Evolutionary conservation across 2,329 filamentous ascomycete genomes (phyloP), one percentile per base, ranked within the genome.

Genomic region (Chaetomium globosum): DNA sequence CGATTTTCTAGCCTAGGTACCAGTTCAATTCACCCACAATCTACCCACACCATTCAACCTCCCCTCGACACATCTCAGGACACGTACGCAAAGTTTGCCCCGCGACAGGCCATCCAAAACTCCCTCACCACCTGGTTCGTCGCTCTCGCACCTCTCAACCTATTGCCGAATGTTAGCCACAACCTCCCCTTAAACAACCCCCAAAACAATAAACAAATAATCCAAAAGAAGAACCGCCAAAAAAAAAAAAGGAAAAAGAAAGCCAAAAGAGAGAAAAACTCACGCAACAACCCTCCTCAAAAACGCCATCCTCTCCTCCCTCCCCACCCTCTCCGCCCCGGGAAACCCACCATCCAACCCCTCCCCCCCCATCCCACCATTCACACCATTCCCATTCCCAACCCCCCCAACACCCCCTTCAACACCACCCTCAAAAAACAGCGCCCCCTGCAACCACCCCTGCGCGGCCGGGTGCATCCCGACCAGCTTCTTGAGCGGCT

Each of bases 61-160:
- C 48, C 4, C 36, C 39, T 43, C 39, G 16, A 43, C 16, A 19
- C n/a, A 30, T 26, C 75, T 71, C 16, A 87, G 53, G 85, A 87
- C 57, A 80, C 82, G 75, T 88, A 89, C 9, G 85, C 80, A 75
- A 87, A 89, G 71, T 80, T 86, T 0, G 82, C 82, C 7, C 85
- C 85, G 67, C 89, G 81, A 67, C 87, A 88, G 2, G 83, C 81
- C n/a, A 91, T 77, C 87, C 89, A 93, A 73, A 92, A 92, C 33
- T 91, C 88, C 65, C 85, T 83, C 3, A 91, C 85, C 0, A 90
- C 81, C 62, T 87, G 83, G 68, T 88, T 90, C 3, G 89, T 91
- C 58, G 82, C 78, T 68, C 84, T 82, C 1, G 84, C 80, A 8
- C 90, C 89, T 48, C 90, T 81, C 39, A 91, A 78, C 72, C 86